These are phyloP conservation scores for Ustilago lituana DNA, from an alignment of 1,284 basidiomycete genomes.

Conservation along the genomic window DNA sequence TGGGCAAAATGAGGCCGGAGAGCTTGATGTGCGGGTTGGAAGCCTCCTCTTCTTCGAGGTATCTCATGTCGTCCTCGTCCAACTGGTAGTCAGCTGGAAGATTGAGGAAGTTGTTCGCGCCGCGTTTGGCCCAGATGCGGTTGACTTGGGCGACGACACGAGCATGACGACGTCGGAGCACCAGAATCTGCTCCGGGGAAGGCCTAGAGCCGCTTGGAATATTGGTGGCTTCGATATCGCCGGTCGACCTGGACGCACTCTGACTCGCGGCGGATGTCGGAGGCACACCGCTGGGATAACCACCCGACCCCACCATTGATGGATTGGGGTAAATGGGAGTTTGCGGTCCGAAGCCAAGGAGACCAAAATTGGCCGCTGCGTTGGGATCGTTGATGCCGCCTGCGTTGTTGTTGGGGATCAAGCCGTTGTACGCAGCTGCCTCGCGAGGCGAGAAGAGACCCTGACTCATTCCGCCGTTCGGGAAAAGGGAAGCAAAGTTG, in stretches of 20 bases:
- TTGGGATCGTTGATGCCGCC: neutral
- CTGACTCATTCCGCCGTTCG: constrained; percentile 13
- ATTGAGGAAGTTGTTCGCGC: constrained; percentile 23
- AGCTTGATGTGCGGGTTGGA: constrained; percentile 32
- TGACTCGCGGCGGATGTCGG: too few relatives aligned
- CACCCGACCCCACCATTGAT: neutral
- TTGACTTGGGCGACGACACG: constrained; percentile 31
- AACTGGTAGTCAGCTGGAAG: constrained; percentile 22
- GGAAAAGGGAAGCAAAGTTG: constrained; percentile 22
- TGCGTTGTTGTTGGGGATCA: neutral
- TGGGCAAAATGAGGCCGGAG: constrained; percentile 20
- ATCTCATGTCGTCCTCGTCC: constrained; percentile 22
- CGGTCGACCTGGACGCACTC: constrained; percentile 1
- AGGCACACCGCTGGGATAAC: too few relatives aligned
- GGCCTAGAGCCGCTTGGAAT: neutral
- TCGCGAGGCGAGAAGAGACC: constrained; percentile 12
- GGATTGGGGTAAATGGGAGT: neutral
- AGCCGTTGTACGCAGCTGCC: constrained; percentile 4
- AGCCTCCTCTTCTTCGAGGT: constrained; percentile 21
- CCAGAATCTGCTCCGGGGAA: constrained; percentile 2
- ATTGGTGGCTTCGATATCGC: constrained; percentile 4
- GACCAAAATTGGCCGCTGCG: neutral
- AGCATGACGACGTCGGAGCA: constrained; percentile 13
- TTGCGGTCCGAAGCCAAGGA: constrained; percentile 4
- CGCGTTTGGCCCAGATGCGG: constrained; percentile 35